phyloP scores from a whole-genome alignment of 768 basidiomycete genomes.

The Psilocybe subaeruginosa region DNA sequence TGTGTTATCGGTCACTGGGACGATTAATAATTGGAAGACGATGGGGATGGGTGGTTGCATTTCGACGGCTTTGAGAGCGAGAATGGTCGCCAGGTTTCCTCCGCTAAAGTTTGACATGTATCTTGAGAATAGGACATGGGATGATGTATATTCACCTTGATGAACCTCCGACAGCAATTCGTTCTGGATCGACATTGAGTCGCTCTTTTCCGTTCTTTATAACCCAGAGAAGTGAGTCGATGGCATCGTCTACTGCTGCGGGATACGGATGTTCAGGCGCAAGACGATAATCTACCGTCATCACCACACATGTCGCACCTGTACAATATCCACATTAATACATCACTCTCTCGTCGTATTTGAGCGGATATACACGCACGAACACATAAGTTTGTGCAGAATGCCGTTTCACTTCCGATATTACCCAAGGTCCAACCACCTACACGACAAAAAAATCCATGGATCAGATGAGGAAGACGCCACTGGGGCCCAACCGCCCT shows the following conservation, averaged over 20 bases:
- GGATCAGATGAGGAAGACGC: not conserved
- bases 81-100: conserved; percentile 68
- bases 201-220: conserved; percentile 44
- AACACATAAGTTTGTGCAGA: conserved; percentile 63
- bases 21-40: conserved; percentile 65
- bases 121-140: not conserved
- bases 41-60: conserved; percentile 52
- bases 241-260: conserved; percentile 68
- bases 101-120: conserved; percentile 42
- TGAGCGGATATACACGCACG: conserved; percentile 36
- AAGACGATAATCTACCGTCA: conserved; percentile 73
- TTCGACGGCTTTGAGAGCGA: conserved; percentile 63
- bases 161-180: conserved; percentile 73
- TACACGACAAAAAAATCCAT: conserved; percentile 21
- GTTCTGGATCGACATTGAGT: conserved; percentile 51
- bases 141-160: conserved; percentile 52
- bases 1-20: conserved; percentile 77
- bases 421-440: conserved; percentile 81
- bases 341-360: not conserved
- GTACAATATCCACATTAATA: not conserved
- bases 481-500: too few species aligned
- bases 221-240: conserved; percentile 71
- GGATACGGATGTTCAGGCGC: conserved; percentile 76
- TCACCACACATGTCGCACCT: conserved; percentile 65
- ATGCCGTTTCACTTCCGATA: conserved; percentile 60